Evolutionary conservation across 768 basidiomycete genomes (phyloP).

Genomic region (Agaricus sinodeliciosus): DNA sequence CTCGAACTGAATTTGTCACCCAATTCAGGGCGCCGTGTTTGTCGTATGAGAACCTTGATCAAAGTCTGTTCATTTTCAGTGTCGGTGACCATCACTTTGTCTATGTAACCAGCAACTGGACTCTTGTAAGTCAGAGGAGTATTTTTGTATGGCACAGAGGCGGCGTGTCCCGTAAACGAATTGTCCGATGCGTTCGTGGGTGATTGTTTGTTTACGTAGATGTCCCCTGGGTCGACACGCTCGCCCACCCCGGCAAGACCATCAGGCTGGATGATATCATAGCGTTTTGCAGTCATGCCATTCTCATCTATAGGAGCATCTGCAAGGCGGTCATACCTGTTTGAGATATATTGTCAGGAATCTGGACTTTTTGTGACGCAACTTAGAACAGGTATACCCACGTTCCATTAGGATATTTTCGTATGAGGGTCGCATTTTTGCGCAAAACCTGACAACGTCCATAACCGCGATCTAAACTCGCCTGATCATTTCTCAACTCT

Average conservation of each 20-base stretch:
- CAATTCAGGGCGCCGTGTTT: conserved; percentile 92
- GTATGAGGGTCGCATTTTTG: conserved; percentile 90
- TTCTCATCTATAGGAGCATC: conserved; percentile 86
- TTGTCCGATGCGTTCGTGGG: conserved; percentile 94
- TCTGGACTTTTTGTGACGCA: conserved; percentile 4
- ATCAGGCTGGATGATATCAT: conserved; percentile 86
- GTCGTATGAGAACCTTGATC: conserved; percentile 95
- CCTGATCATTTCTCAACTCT: conserved; percentile 34
- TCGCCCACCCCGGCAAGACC: conserved; percentile 95
- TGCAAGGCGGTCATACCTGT: conserved; percentile 87
- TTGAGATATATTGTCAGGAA: conserved; percentile 9
- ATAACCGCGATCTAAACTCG: conserved; percentile 94
- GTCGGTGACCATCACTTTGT: conserved; percentile 97
- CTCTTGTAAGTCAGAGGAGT: conserved; percentile 91
- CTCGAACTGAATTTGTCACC: conserved; percentile 98
- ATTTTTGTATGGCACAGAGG: conserved; percentile 85
- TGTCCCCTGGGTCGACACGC: conserved; percentile 85
- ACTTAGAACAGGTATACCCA: conserved; percentile 36
- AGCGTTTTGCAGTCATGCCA: conserved; percentile 74
- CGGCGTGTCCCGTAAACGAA: conserved; percentile 76
- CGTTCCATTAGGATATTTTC: conserved; percentile 97
- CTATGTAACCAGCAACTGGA: conserved; percentile 88
- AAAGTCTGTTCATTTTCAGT: conserved; percentile 95
- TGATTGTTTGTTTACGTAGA: conserved; percentile 96
- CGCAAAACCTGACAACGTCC: conserved; percentile 96